Evolutionary conservation across 2,329 filamentous ascomycete genomes (phyloP).

Genomic region (Tolypocladium paradoxum): DNA sequence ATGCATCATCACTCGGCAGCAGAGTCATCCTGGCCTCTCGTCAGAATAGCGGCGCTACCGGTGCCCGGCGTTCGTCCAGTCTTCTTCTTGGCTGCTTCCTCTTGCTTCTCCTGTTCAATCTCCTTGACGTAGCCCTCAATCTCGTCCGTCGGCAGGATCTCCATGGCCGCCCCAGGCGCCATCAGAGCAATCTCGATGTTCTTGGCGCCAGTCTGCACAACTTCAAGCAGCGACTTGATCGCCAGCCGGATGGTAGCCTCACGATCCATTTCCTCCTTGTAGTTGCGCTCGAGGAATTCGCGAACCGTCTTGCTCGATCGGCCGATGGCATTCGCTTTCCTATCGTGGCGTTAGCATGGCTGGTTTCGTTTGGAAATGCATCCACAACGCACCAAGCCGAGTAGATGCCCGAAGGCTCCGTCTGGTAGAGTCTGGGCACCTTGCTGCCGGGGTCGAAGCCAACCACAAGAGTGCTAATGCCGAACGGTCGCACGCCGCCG

Average conservation of each 20-base stretch:
- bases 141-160: slow-evolving; percentile 90
- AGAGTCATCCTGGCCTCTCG: slow-evolving; percentile 41
- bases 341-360: slow-evolving; percentile 24
- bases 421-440: slow-evolving; percentile 87
- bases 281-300: slow-evolving; percentile 97
- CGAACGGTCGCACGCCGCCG: slow-evolving; percentile 96
- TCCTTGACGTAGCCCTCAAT: slow-evolving; percentile 97
- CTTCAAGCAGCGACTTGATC: slow-evolving; percentile 95
- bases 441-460: slow-evolving; percentile 95
- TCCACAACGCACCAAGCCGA: slow-evolving; percentile 70
- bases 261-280: slow-evolving; percentile 95
- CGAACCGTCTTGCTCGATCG: slow-evolving; percentile 98
- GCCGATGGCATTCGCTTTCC: slow-evolving; percentile 98
- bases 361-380: background rate
- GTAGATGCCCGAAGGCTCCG: slow-evolving; percentile 98
- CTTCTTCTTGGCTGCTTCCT: slow-evolving; percentile 97
- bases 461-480: slow-evolving; percentile 94
- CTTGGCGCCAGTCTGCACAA: slow-evolving; percentile 97
- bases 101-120: slow-evolving; percentile 98
- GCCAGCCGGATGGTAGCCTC: slow-evolving; percentile 93
- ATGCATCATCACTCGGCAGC: slow-evolving; percentile 21
- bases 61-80: slow-evolving; percentile 61
- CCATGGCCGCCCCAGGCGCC: slow-evolving; percentile 81
- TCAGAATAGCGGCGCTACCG: slow-evolving; percentile 63
- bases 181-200: slow-evolving; percentile 99